Evolutionary conservation across 371 early-diverging fungal species (phyloP).

Genomic region (Actinomucor elegans): DNA sequence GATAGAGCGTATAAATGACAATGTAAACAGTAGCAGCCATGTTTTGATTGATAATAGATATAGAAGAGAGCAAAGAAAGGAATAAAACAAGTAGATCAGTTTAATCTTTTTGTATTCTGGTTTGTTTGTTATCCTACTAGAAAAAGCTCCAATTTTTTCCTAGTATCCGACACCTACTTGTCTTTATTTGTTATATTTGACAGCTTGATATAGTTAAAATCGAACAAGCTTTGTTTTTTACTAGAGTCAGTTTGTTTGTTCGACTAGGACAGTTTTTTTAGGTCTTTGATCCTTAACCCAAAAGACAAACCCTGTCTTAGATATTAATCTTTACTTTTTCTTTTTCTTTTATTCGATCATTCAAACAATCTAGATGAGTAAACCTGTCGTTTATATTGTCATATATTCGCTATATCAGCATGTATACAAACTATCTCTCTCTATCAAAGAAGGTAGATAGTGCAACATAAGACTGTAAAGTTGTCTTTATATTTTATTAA

Average conservation of each 20-base stretch:
- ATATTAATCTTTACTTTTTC: no score
- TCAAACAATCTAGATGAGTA: neutral
- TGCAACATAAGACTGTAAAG: no score
- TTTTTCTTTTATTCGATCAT: neutral
- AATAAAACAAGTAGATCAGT: neutral
- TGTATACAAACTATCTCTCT: constrained; percentile 66
- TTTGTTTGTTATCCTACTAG: neutral
- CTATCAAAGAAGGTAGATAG: constrained; percentile 55
- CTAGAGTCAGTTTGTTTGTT: neutral
- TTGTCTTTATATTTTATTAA: constrained; percentile 7
- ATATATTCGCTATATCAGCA: constrained; percentile 77
- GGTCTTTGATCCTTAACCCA: no score
- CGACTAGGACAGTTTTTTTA: no score
- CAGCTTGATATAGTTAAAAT: no score
- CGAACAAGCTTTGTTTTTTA: neutral
- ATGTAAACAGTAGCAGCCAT: constrained; percentile 55
- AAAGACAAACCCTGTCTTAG: no score
- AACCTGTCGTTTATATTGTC: constrained; percentile 51
- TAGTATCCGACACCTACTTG: neutral
- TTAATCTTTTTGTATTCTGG: neutral
- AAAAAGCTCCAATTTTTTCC: neutral
- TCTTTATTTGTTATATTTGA: neutral
- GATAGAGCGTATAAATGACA: constrained; percentile 71
- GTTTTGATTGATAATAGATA: neutral
- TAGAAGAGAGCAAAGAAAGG: neutral